Evolutionary conservation across 2,329 filamentous ascomycete genomes (phyloP), one percentile per base, ranked within the genome.

Genomic region (Phialophora chinensis): DNA sequence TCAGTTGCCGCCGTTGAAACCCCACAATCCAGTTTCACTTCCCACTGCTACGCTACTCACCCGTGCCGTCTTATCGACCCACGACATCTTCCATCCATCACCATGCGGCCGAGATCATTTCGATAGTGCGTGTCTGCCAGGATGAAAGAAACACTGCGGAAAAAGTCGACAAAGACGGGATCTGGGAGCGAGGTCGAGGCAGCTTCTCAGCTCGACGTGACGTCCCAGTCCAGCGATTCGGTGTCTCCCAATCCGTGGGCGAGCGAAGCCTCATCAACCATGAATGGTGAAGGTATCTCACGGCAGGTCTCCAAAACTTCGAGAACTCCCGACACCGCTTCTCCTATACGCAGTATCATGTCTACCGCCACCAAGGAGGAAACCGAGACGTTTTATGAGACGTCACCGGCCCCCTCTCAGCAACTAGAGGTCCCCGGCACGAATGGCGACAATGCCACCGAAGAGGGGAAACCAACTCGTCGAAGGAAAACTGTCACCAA

Each of bases 401-500:
- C 62, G 27, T 63, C 63, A n/a, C 56, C 68, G n/a, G 58, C 68
- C 2, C 35, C 65, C 7, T 23, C 29, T 27, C 52, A 58, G 23
- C 29, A 53, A 60, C 50, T 67, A 31, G 65, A 66, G 8, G 55
- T 67, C 53, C 62, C 65, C 7, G 31, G 29, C 25, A 52, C 27
- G 11, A 55, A 55, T 42, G 63, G 47, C 25, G 65, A 67, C 23
- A 62, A 60, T 54, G 68, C 12, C 50, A 29, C 29, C 33, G 68
- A 69, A 27, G 67, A 66, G 14, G 49, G 38, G 10, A 70, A 70
- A 56, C 65, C 66, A 4, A 58, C 60, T 23, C 68, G 68, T n/a
- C 63, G 68, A 61, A 60, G 68, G 47, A 70, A 70, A 57, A 70
- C 68, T 20, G 56, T 70, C 29, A 70, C 68, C 23, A 70, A 70